phyloP scores from a whole-genome alignment of 78 protist species.

The Guillardia theta region DNA sequence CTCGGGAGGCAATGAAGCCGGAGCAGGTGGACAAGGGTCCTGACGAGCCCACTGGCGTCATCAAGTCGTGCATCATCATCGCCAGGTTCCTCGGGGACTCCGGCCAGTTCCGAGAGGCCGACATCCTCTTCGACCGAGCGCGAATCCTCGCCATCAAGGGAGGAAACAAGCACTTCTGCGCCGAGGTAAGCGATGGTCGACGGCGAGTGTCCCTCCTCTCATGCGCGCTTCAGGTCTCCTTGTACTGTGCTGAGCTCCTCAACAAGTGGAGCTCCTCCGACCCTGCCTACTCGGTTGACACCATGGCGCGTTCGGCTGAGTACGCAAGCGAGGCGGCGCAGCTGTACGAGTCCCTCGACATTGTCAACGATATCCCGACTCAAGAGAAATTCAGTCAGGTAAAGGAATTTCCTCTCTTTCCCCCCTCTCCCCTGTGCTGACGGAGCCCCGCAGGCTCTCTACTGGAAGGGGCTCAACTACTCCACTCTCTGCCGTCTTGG shows the following conservation, averaged over 20 bases:
- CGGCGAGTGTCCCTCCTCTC: too few relatives aligned
- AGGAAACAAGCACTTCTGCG: background rate
- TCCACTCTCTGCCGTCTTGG: conserved; percentile 28
- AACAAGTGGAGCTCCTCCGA: conserved; percentile 26
- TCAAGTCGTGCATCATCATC: conserved; percentile 36
- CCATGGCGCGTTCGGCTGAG: background rate
- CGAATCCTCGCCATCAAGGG: background rate
- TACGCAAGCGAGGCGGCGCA: conserved; percentile 4
- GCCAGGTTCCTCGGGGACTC: conserved; percentile 20
- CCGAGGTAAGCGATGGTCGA: too few relatives aligned
- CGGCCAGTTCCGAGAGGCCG: background rate
- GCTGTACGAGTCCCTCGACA: too few relatives aligned
- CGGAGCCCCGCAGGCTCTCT: too few relatives aligned
- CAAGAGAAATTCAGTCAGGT: background rate
- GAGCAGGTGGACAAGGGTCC: background rate
- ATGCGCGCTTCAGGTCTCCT: conserved; percentile 36
- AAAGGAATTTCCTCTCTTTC: too few relatives aligned
- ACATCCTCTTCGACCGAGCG: background rate
- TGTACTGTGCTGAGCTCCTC: conserved; percentile 34
- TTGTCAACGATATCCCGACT: background rate
- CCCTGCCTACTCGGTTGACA: conserved; percentile 36
- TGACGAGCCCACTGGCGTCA: background rate
- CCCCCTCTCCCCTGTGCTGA: too few relatives aligned
- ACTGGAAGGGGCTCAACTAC: conserved; percentile 45
- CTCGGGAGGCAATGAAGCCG: background rate